phyloP scores from a whole-genome alignment of 768 basidiomycete genomes.

The Amyloporia xantha region DNA sequence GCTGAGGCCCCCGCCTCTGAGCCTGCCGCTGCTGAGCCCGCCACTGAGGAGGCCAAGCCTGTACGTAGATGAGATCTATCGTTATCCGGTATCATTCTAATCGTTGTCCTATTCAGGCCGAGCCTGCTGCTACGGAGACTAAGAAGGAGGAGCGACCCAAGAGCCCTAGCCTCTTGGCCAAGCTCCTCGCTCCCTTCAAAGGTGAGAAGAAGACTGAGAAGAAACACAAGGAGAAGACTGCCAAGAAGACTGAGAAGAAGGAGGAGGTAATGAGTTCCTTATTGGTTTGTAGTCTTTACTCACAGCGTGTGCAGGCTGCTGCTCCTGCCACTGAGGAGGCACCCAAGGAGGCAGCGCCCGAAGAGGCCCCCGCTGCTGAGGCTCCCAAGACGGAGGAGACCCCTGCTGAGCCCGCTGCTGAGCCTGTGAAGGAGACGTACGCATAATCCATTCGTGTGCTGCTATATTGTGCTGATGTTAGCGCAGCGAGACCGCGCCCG shows the following conservation, averaged over 20 bases:
- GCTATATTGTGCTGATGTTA: conserved; percentile 12
- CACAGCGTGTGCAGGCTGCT: conserved; percentile 15
- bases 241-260: conserved; percentile 78
- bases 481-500: conserved; percentile 38
- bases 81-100: conserved; percentile 1
- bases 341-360: conserved; percentile 30
- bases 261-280: conserved; percentile 36
- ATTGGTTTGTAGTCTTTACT: background rate
- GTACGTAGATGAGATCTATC: conserved; percentile 19
- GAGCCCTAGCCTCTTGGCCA: conserved; percentile 72
- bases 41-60: conserved; percentile 38
- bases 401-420: conserved; percentile 32
- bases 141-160: conserved; percentile 80
- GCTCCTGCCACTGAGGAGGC: conserved; percentile 36
- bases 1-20: conserved; percentile 26
- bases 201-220: conserved; percentile 47
- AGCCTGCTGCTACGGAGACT: conserved; percentile 33
- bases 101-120: conserved; percentile 25
- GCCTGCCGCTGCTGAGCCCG: conserved; percentile 26
- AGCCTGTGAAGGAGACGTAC: conserved; percentile 70
- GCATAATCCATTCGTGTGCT: conserved; percentile 16
- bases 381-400: conserved; percentile 37
- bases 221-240: conserved; percentile 55
- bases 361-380: conserved; percentile 30
- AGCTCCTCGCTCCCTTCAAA: conserved; percentile 77